A percentile compares a stretch with the other conserved stretches of the same genome.
Conservation (phyloP, 208 protist genomes). For the Porcisia hertigi region DNA sequence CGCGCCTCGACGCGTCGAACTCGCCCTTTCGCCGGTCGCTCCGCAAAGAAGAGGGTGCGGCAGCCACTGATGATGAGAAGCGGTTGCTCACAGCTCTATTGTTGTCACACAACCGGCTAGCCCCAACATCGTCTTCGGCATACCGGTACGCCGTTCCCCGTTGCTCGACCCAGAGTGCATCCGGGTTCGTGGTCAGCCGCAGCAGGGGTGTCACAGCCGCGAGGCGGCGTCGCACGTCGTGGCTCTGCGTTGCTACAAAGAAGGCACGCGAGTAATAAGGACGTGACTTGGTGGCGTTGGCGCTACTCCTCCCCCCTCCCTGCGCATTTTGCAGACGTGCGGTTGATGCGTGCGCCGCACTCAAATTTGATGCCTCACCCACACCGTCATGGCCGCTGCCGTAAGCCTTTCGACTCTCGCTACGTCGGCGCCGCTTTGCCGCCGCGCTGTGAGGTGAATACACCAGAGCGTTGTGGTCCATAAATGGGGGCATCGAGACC, state of each 20-base stretch:
- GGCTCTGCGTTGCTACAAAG: slow-evolving; percentile 81
- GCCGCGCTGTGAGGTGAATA: slow-evolving; percentile 1
- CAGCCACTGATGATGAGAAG: neutral
- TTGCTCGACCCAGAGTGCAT: slow-evolving; percentile 73
- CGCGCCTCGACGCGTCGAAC: neutral
- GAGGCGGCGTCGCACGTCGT: slow-evolving; percentile 68
- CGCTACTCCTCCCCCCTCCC: neutral
- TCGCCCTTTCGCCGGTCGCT: neutral
- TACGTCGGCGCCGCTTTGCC: slow-evolving; percentile 12
- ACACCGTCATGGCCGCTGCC: neutral
- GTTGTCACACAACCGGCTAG: neutral
- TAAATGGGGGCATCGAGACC: slow-evolving; percentile 5
- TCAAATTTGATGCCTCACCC: neutral
- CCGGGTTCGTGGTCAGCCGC: slow-evolving; percentile 57
- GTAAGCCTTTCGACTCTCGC: neutral
- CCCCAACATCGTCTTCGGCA: slow-evolving; percentile 3
- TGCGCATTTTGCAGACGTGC: neutral
- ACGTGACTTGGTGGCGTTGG: slow-evolving; percentile 1
- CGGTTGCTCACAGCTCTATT: neutral
- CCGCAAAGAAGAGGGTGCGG: neutral
- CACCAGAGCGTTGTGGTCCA: neutral
- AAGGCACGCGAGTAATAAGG: slow-evolving; percentile 20
- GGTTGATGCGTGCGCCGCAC: neutral
- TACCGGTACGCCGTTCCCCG: slow-evolving; percentile 57
- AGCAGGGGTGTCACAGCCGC: slow-evolving; percentile 53